Base-by-base conservation (phyloP, 2,329 filamentous ascomycete genomes). In the Emergomyces africanus region DNA sequence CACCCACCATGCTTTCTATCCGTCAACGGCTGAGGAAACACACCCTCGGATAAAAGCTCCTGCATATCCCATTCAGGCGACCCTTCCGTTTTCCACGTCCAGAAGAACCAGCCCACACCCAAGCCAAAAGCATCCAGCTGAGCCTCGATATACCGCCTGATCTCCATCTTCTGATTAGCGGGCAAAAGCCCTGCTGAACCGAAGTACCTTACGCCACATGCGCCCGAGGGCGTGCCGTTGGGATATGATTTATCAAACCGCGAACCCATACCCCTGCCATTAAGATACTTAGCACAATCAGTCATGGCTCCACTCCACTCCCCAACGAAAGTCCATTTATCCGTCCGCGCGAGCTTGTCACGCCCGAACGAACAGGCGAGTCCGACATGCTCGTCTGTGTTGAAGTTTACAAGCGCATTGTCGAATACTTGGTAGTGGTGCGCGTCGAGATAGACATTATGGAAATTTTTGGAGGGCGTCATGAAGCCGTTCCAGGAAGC, bases 271-370 rank as follows among this genome's bases (percentile, higher is more conserved):
- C 79, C 79, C 60, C 79, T 80, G 46, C 85, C 83, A 62, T 82
- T 82, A 54, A 77, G 67, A 59, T 74, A 78, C 54, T 74, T 77
- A 9, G 80, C 77, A 63, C 80, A 82, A 62, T 81, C 78, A 2
- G 85, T 87, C 77, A 86, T 80, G 15, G 84, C 85, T 25, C 78
- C 84, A 1, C 81, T 82, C 84, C 85, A 88, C 69, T 88, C 85
- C 48, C 85, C 85, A 5, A 86, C 79, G 58, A 87, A 74, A n/a
- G 81, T 79, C 78, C 81, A 85, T 69, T 87, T 87, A 69, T 87
- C 83, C 5, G 77, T 74, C 37, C 76, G 74, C 6, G 71, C 69
- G 60, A 77, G 66, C 62, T 82, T 83, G 8, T 71, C 67, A 1
- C 70, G 67, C 2, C 76, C 77, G 63, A 80, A 79, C 57, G 74